Base-by-base conservation (phyloP, 2,329 filamentous ascomycete genomes). In the Talaromyces sp. region DNA sequence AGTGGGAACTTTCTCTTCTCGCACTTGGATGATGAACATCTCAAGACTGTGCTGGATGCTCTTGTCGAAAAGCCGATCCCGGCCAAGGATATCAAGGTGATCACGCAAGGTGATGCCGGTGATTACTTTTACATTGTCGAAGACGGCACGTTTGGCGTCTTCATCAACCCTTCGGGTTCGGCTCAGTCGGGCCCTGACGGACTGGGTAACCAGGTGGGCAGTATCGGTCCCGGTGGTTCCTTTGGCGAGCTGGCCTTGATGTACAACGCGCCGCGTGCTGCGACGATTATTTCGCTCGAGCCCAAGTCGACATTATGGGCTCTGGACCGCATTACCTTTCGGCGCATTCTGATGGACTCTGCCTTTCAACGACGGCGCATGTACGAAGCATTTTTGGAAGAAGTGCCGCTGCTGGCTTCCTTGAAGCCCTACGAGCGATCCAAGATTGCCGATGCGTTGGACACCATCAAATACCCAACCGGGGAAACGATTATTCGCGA, bases 51-150 rank as follows among this genome's bases (percentile, higher is more conserved):
- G 52, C 83, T 99, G 12, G 91, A 92, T 56, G 95, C 95, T 3
- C 81, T 99, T 68, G 88, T 96, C 64, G 95, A 99, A 79, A 98
- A 98, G 77, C 90, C 91, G 6, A 96, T 98, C 69, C 95, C 95
- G 1, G 91, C 92, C 65, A 96, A 95, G 79, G 94, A 87, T 67
- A 88, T 88, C 73, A 84, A 96, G 84, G 92, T 99, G 62, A 98
- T 99, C 68, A 89, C 88, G 56, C 95, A 99, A 80, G 95, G 95
- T 60, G 95, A 98, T 71, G 89, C 93, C 0, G 95, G 95, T 51
- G 95, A 99, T 77, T 98, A 90, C 81, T 99, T 99, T 79, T 99
- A 99, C 75, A 88, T 99, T 30, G 92, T 98, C 18, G 95, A 99
- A 75, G 90, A 89, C 66, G 95, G 95, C 47, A 83, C 83, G 27